Base-by-base conservation (phyloP, 495 filamentous ascomycete genomes). In the Penicillium cataractarum region DNA sequence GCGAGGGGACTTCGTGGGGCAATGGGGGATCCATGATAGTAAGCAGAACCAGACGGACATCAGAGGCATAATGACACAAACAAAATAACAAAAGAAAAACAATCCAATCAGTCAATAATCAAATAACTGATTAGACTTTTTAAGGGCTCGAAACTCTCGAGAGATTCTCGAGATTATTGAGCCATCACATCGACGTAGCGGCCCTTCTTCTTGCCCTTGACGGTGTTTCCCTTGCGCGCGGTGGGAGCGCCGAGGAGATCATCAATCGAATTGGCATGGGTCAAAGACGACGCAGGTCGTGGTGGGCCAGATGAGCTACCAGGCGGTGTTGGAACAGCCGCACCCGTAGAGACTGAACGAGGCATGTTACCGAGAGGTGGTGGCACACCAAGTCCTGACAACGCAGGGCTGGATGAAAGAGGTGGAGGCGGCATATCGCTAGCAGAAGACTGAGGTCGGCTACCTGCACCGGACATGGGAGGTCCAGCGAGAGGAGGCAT, bases 141-240 rank as follows among this genome's bases (percentile, higher is more conserved):
- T 29, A 50, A n/a, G 22, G 26, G 21, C 46, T 26, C 29, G 22
- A 32, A 4, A 15, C 22, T 42, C 26, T 22, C 24, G 22, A n/a
- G n/a, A 44, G 19, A 15, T 35, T 51, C 49, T 40, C 48, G 33
- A 54, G 50, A 48, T 72, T 62, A 81, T 63, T 78, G 70, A 2
- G 87, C 90, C 93, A 97, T 97, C 60, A 97, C 91, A 83, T 97
- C 93, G 24, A 97, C 85, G 83, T 97, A 97, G 46, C 90, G 86
- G 3, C 87, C 87, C 80, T 91, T 96, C 81, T 91, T 91, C 66
- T 84, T 83, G 70, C 88, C 89, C 78, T 86, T 92, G n/a, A 81
- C 78, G 22, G 83, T 84, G 1, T 81, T 81, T 0, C 85, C 87
- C 69, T 90, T 92, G 70, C 89, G 83, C 22, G 84, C 85, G 31